Evolutionary conservation across 116 monocot species (phyloP).

Genomic region (Dioscorea cayenensis): DNA sequence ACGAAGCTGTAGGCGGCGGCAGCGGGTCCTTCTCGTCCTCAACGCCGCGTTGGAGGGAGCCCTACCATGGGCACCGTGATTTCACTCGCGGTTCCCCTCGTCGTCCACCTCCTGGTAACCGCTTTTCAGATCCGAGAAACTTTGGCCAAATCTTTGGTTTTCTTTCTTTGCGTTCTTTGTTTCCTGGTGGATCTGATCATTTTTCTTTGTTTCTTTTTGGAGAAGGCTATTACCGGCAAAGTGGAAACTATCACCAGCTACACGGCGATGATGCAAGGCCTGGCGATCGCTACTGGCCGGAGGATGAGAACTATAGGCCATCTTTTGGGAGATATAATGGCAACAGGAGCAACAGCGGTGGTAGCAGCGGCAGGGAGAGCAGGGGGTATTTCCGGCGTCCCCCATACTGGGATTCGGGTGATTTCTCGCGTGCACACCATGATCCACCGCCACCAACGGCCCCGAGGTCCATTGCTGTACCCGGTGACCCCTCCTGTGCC

Average conservation of each 20-base stretch:
- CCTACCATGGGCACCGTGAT: slow-evolving; percentile 24
- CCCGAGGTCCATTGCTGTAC: slow-evolving; percentile 36
- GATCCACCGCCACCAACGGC: slow-evolving; percentile 12
- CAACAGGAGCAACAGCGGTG: slow-evolving; percentile 4
- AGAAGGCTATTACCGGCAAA: slow-evolving; percentile 21
- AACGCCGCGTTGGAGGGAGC: slow-evolving; percentile 32
- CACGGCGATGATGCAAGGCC: slow-evolving; percentile 29
- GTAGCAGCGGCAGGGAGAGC: slow-evolving; percentile 19
- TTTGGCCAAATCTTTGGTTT: neutral
- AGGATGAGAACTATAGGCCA: slow-evolving; percentile 39
- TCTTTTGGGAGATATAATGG: slow-evolving; percentile 25
- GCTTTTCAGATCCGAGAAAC: slow-evolving; percentile 11
- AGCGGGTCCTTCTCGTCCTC: slow-evolving; percentile 4
- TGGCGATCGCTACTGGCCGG: slow-evolving; percentile 17
- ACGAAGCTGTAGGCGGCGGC: slow-evolving; percentile 19
- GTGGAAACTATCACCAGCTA: slow-evolving; percentile 26
- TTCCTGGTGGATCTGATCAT: neutral
- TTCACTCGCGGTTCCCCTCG: slow-evolving; percentile 34
- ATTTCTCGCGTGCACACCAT: slow-evolving; percentile 22
- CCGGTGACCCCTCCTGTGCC: slow-evolving; percentile 14
- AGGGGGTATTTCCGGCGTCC: slow-evolving; percentile 27
- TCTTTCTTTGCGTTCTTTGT: neutral
- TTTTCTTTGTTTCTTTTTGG: slow-evolving; percentile 6
- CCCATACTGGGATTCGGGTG: slow-evolving; percentile 23
- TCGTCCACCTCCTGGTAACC: slow-evolving; percentile 23